Percentiles rank a stretch among this genome's conserved stretches.
Conservation (phyloP, 2,329 filamentous ascomycete species). For the Beauveria asiatica region DNA sequence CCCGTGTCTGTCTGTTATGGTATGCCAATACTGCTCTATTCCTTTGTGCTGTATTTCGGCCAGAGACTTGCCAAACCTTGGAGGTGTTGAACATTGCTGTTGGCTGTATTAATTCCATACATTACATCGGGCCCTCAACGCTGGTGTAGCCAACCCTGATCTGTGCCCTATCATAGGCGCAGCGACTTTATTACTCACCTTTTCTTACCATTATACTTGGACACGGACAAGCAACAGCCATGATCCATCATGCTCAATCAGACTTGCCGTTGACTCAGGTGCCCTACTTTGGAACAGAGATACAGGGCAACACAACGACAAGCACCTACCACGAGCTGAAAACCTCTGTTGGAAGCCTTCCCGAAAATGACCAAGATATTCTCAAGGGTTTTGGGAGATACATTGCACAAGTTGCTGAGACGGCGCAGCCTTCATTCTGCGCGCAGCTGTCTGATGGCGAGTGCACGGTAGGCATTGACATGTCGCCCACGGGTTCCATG, state of each 20-base stretch:
- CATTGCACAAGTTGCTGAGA: not conserved
- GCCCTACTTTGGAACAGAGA: not conserved
- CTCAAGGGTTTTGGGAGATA: not conserved
- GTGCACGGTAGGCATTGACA: not conserved
- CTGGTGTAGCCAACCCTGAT: too few relatives aligned
- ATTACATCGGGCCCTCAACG: too few relatives aligned
- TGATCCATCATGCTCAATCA: not conserved
- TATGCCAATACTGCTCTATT: too few relatives aligned
- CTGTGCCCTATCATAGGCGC: too few relatives aligned
- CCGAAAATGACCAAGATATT: not conserved
- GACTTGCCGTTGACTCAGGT: not conserved
- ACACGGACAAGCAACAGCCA: not conserved
- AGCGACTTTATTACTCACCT: too few relatives aligned
- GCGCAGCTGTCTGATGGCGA: not conserved
- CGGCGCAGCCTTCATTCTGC: not conserved
- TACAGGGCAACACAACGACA: not conserved
- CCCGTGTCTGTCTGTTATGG: too few relatives aligned
- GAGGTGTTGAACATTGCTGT: too few relatives aligned
- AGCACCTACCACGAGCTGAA: not conserved
- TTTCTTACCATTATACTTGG: too few relatives aligned
- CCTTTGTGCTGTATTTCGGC: too few relatives aligned
- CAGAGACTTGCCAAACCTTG: too few relatives aligned
- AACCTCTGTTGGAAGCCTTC: not conserved
- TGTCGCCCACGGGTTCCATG: not conserved
- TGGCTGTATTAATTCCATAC: too few relatives aligned